Conservation (phyloP, 257 asterid genomes). For the Cordia subcordata region DNA sequence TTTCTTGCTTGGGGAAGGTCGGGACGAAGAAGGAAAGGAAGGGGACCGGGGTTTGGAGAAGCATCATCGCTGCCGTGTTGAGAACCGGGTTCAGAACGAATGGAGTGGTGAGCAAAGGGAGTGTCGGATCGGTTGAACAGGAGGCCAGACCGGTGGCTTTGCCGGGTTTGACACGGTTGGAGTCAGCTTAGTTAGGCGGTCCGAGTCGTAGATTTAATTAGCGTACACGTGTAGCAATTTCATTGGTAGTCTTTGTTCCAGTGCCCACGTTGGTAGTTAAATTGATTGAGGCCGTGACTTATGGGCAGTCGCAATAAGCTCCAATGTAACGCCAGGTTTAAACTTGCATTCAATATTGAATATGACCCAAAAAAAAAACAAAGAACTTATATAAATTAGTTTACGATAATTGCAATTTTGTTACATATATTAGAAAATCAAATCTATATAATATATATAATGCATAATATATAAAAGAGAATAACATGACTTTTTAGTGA, state of each 20-base stretch:
- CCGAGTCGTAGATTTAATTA: background rate
- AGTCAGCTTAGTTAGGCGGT: background rate
- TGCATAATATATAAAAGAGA: too few relatives aligned
- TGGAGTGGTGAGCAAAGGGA: background rate
- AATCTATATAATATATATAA: too few relatives aligned
- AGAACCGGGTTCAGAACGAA: background rate
- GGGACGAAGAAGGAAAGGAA: conserved; percentile 1
- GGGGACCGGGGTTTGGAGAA: background rate
- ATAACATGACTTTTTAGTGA: too few relatives aligned
- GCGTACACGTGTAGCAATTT: background rate
- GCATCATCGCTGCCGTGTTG: background rate
- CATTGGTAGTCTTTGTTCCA: too few relatives aligned
- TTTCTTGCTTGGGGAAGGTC: background rate
- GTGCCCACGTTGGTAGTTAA: too few relatives aligned
- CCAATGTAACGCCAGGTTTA: background rate
- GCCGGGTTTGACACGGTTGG: background rate
- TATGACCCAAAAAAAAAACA: too few relatives aligned
- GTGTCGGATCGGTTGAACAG: background rate
- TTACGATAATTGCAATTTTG: too few relatives aligned
- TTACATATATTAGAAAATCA: too few relatives aligned
- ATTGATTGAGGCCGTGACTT: background rate
- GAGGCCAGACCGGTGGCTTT: background rate
- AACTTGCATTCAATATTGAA: too few relatives aligned
- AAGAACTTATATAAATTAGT: too few relatives aligned
- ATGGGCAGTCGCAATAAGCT: too few relatives aligned